Conservation (phyloP, 2,329 filamentous ascomycete species). For the Aspergillus hortae region DNA sequence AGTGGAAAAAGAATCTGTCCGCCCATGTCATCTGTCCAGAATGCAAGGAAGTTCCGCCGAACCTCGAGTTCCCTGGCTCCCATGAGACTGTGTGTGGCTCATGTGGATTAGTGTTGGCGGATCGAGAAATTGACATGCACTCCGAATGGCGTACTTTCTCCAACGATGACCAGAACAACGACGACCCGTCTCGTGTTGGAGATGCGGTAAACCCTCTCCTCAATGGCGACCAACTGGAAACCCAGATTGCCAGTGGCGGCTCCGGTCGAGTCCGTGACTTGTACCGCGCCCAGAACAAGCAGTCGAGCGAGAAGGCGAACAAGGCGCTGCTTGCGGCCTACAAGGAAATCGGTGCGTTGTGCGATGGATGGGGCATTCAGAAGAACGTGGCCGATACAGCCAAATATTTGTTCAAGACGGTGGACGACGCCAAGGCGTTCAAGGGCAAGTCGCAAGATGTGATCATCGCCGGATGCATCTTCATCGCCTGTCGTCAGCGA, state of each 20-base stretch:
- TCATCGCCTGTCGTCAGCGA: conserved; percentile 92
- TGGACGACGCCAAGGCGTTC: conserved; percentile 88
- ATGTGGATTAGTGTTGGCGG: conserved; percentile 85
- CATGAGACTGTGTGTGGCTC: conserved; percentile 89
- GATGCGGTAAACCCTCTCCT: conserved; percentile 87
- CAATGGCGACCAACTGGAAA: conserved; percentile 85
- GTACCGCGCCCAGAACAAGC: conserved; percentile 78
- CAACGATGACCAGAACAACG: conserved; percentile 94
- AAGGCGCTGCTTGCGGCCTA: conserved; percentile 77
- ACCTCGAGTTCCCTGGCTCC: conserved; percentile 88
- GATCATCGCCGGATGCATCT: conserved; percentile 93
- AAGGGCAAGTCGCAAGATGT: conserved; percentile 94
- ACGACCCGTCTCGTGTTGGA: conserved; percentile 97
- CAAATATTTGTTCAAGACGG: conserved; percentile 92
- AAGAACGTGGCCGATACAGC: conserved; percentile 81
- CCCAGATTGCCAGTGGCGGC: conserved; percentile 80
- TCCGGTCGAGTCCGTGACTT: conserved; percentile 69
- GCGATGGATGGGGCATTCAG: conserved; percentile 78
- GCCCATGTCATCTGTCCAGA: conserved; percentile 83
- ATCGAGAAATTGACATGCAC: conserved; percentile 89
- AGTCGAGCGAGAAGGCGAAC: conserved; percentile 75
- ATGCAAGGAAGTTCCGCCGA: conserved; percentile 87
- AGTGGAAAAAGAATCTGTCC: conserved; percentile 81
- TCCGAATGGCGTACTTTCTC: conserved; percentile 99
- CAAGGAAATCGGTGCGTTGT: conserved; percentile 82